Base-by-base conservation (phyloP, 83 land plant genomes). In the Picea mariana region DNA sequence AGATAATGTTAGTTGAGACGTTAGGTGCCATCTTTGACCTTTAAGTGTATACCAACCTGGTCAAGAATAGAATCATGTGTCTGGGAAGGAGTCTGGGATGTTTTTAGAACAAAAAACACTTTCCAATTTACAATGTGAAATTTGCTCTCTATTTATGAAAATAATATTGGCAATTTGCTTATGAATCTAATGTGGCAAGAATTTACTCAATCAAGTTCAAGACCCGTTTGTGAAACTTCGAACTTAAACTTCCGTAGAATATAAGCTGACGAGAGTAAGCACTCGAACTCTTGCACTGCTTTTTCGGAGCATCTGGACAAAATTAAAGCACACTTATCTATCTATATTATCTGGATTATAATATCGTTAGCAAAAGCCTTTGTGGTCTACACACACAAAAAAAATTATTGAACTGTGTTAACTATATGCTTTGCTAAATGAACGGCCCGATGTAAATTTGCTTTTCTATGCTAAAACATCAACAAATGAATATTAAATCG, bases 401-500 rank as follows among this genome's bases (percentile, higher is more conserved):
- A 24, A 40, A 20, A 18, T 71, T 40, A 40, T 6, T 27, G 47
- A 21, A 71, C 49, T 40, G 13, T 40, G 23, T 44, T 18, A 71
- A 58, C 23, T 21, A 38, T 71, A 40, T 40, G 40, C 75, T 71
- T 40, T 71, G n/a, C 16, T 44, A 23, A 52, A 75, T 11, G 59
- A 49, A 18, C n/a, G 49, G 44, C 8, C 40, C 8, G 52, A 1
- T 26, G 44, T 44, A n/a, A 75, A 20, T 8, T 44, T n/a, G 23
- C 27, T 15, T 9, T 42, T 47, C 15, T 75, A 75, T 44, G 44
- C 77, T 75, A 75, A 75, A 47, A 23, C 23, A 75, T 49, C 11
- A 12, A 26, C 77, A 47, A 58, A 58, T 58, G 60, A 58, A 58
- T 58, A 58, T 75, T 21, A 75, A 73, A 75, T 42, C 77, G 21